Base-by-base conservation (phyloP, 164 flowering plant species). In the Vitis rotundifolia region DNA sequence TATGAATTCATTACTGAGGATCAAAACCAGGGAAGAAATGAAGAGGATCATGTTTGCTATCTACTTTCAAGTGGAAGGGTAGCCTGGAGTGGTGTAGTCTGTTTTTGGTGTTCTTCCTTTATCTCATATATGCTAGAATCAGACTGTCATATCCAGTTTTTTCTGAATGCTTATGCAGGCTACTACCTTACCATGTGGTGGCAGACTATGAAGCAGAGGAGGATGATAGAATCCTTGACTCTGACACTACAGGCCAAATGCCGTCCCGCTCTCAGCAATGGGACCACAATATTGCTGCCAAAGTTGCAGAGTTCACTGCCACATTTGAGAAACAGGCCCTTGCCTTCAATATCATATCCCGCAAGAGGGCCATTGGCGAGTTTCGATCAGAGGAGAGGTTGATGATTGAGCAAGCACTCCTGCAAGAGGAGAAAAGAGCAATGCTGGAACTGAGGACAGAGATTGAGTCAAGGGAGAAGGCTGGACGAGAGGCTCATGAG, bases 131-230 rank as follows among this genome's bases (percentile, higher is more conserved):
- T 37, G 44, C 44, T 3, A 37, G 44, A 22, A 11, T 9, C 64
- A 31, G n/a, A 57, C 28, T 29, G n/a, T 65, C 54, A 18, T 63
- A 58, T 44, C 18, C 22, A 3, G 64, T 67, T 52, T 18, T n/a
- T 56, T 9, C 49, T 11, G n/a, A 68, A 51, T 73, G 59, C 65
- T 19, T 75, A 72, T 68, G 68, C 86, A 95, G 99, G 86, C 74
- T 95, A 52, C 80, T 95, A 47, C 97, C 99, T 11, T 95, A 95
- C 76, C 99, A 93, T 81, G 99, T 95, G 3, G 97, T 93, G 73
- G 99, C 99, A 18, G 99, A 95, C 77, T 95, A 95, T 80, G 99
- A 95, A 80, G 98, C 98, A 10, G 98, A 95, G 78, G 98, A 93
- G 73, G 99, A 93, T 78, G 98, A 95, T 80, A 87, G 90, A 79